Percentiles rank a stretch among this genome's conserved stretches.
Evolutionary conservation across 495 filamentous ascomycete species (phyloP).

Genomic region (Amniculicola lignicola): DNA sequence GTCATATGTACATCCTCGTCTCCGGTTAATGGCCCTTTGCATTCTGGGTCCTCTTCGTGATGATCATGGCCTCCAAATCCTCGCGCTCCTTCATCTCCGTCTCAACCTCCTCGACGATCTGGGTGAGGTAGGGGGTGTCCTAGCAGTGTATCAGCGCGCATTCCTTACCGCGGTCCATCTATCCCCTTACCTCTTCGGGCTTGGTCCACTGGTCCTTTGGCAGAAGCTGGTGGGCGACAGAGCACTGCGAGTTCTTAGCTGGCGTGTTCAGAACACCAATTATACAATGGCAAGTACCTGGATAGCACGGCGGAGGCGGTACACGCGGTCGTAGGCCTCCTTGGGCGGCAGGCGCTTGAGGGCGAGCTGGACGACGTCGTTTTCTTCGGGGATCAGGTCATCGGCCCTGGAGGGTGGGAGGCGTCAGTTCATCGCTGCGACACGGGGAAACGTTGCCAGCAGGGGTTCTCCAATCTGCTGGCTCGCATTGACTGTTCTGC

Average conservation of each 20-base stretch:
- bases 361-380: conserved; percentile 76
- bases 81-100: conserved; percentile 75
- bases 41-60: conserved; percentile 39
- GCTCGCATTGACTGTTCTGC: not conserved
- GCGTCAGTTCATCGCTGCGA: conserved; percentile 23
- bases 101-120: conserved; percentile 79
- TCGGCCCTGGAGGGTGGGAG: conserved; percentile 61
- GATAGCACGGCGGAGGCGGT: conserved; percentile 90
- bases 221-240: conserved; percentile 79
- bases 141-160: too few relatives aligned
- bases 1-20: conserved; percentile 5
- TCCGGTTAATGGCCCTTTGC: conserved; percentile 24
- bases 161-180: too few relatives aligned
- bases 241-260: conserved; percentile 57
- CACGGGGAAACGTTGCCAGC: not conserved
- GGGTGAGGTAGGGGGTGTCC: conserved; percentile 75
- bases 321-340: conserved; percentile 93
- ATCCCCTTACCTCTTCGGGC: conserved; percentile 60
- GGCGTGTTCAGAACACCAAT: not conserved
- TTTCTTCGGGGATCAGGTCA: conserved; percentile 89
- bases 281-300: conserved; percentile 59
- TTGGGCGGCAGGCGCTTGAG: conserved; percentile 86
- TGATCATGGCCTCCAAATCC: conserved; percentile 76
- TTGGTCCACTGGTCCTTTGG: conserved; percentile 80
- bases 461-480: too few relatives aligned